These are phyloP conservation scores for Atkinsonella hypoxylon DNA, from an alignment of 2,329 filamentous ascomycete species.

Conservation along the genomic window DNA sequence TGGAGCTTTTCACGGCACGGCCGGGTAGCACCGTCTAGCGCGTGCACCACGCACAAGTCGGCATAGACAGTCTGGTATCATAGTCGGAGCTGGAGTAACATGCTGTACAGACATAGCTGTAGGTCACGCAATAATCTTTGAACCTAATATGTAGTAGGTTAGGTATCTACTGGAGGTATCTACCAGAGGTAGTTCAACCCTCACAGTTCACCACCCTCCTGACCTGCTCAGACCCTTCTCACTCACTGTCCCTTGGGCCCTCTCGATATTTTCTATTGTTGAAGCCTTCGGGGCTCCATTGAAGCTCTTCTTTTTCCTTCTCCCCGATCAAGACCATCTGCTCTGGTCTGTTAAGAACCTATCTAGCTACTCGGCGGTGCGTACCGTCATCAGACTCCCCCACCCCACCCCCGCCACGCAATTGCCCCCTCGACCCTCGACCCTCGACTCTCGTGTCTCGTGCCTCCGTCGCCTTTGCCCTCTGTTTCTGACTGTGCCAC, in stretches of 20 bases:
- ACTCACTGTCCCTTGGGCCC: too few relatives aligned
- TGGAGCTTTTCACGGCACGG: too few relatives aligned
- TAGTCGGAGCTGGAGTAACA: too few relatives aligned
- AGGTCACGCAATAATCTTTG: not conserved
- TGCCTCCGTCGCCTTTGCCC: not conserved
- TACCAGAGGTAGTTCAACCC: not conserved
- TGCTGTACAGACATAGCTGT: not conserved
- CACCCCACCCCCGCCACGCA: too few relatives aligned
- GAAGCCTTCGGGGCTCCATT: not conserved
- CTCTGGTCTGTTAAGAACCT: too few relatives aligned
- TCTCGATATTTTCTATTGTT: not conserved
- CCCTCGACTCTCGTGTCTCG: too few relatives aligned
- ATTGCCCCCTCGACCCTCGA: too few relatives aligned
- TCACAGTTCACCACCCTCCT: not conserved
- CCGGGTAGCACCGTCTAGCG: too few relatives aligned
- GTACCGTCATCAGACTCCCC: not conserved
- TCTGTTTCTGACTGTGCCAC: not conserved
- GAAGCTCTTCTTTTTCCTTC: not conserved
- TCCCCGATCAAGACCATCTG: not conserved
- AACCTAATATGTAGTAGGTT: not conserved
- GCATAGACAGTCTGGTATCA: too few relatives aligned
- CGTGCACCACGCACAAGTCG: too few relatives aligned
- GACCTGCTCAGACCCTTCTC: not conserved
- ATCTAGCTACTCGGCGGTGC: not conserved
- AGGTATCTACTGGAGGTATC: too few relatives aligned